Conservation (phyloP, 495 filamentous ascomycete genomes). For the Podospora bellae-mahoneyi region DNA sequence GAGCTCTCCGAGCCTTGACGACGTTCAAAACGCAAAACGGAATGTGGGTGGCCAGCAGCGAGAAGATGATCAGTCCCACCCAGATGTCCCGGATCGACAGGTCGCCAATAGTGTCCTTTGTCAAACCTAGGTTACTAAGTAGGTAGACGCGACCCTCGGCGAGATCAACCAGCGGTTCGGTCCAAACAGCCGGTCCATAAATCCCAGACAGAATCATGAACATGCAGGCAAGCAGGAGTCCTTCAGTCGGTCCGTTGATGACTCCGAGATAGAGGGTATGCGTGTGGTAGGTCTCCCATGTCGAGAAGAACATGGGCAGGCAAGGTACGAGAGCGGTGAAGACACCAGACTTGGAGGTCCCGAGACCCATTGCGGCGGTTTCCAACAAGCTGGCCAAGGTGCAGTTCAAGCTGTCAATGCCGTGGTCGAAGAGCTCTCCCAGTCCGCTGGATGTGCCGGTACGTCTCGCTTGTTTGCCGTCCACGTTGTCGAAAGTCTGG, state of each 20-base stretch:
- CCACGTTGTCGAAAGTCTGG: slow-evolving; percentile 97
- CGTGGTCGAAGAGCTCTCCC: slow-evolving; percentile 97
- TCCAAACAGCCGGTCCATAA: slow-evolving; percentile 88
- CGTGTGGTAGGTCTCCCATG: slow-evolving; percentile 98
- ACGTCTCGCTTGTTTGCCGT: slow-evolving; percentile 93
- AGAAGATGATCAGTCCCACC: slow-evolving; percentile 69
- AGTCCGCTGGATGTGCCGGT: slow-evolving; percentile 93
- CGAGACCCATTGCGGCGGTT: slow-evolving; percentile 86
- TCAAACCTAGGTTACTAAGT: slow-evolving; percentile 38
- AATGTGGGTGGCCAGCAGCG: slow-evolving; percentile 77
- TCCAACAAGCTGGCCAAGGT: slow-evolving; percentile 85
- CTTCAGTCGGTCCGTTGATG: slow-evolving; percentile 96
- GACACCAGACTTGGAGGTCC: slow-evolving; percentile 73
- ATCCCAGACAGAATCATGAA: slow-evolving; percentile 83
- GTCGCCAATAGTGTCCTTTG: slow-evolving; percentile 55
- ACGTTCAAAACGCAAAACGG: slow-evolving; percentile 82
- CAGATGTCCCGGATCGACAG: slow-evolving; percentile 79
- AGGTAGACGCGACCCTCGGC: slow-evolving; percentile 51
- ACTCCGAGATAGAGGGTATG: slow-evolving; percentile 96
- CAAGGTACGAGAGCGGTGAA: slow-evolving; percentile 90
- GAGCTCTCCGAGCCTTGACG: slow-evolving; percentile 63
- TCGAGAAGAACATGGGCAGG: slow-evolving; percentile 98
- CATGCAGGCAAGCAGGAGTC: slow-evolving; percentile 78
- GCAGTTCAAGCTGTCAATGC: slow-evolving; percentile 96
- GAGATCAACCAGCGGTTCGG: slow-evolving; percentile 62